Percentiles rank a stretch among this genome's conserved stretches.
Conservation (phyloP, 2,329 filamentous ascomycete genomes). For the Rhynchosporium secalis region DNA sequence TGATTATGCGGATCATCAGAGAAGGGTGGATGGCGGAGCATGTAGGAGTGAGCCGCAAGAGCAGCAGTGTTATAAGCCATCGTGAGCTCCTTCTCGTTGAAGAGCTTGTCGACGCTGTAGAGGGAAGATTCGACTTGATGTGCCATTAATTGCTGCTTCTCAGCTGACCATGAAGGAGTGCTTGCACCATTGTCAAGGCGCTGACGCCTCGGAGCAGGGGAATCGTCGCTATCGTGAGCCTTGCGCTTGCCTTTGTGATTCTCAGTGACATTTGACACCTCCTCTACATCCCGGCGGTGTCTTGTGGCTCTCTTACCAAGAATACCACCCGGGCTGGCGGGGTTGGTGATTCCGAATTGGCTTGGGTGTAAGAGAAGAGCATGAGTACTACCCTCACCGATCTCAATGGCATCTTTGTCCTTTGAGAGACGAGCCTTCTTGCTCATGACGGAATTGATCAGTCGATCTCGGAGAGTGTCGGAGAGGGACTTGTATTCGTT, state of each 20-base stretch:
- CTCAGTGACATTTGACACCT: slow-evolving; percentile 55
- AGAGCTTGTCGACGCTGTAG: slow-evolving; percentile 69
- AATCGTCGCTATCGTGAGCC: slow-evolving; percentile 61
- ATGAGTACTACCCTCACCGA: slow-evolving; percentile 57
- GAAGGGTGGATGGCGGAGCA: slow-evolving; percentile 51
- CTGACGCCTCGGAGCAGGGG: slow-evolving; percentile 58
- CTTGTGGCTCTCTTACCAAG: slow-evolving; percentile 64
- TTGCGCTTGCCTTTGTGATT: slow-evolving; percentile 64
- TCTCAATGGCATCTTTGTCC: slow-evolving; percentile 68
- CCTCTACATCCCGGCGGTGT: slow-evolving; percentile 59
- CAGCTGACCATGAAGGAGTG: slow-evolving; percentile 63
- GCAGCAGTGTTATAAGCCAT: slow-evolving; percentile 66
- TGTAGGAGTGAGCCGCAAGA: slow-evolving; percentile 60
- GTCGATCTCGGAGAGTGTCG: slow-evolving; percentile 62
- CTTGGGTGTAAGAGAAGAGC: slow-evolving; percentile 66
- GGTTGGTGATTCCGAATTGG: slow-evolving; percentile 66
- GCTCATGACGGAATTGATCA: slow-evolving; percentile 64
- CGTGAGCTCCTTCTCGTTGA: slow-evolving; percentile 68
- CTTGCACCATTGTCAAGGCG: slow-evolving; percentile 55
- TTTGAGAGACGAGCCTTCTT: slow-evolving; percentile 65
- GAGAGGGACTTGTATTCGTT: slow-evolving; percentile 61
- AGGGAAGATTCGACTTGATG: slow-evolving; percentile 57
- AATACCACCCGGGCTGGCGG: slow-evolving; percentile 61
- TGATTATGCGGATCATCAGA: slow-evolving; percentile 31
- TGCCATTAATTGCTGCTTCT: slow-evolving; percentile 50